Evolutionary conservation across 345 rosid species (phyloP).

Genomic region (Passiflora organensis): DNA sequence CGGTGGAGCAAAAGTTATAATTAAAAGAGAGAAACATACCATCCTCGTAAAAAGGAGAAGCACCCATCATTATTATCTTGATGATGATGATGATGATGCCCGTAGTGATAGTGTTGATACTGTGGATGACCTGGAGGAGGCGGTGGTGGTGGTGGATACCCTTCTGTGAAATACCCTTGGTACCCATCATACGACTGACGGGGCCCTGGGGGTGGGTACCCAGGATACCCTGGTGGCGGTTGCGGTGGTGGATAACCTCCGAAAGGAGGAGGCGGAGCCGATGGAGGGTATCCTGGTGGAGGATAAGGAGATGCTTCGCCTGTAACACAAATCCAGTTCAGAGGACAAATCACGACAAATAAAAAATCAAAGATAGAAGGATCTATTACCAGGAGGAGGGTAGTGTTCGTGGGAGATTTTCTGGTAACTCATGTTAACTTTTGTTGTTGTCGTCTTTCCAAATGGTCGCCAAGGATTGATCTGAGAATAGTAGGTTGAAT

Average conservation of each 20-base stretch:
- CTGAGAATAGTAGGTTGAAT: too few species aligned
- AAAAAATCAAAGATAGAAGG: background rate
- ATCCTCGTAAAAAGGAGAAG: conserved; percentile 59
- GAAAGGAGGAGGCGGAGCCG: conserved; percentile 44
- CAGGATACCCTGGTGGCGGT: conserved; percentile 35
- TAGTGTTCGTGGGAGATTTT: background rate
- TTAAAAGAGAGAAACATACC: conserved; percentile 60
- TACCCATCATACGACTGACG: too few species aligned
- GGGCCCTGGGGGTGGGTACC: conserved; percentile 42
- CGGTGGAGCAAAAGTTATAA: too few species aligned
- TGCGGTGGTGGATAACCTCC: conserved; percentile 54
- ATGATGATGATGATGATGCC: conserved; percentile 49
- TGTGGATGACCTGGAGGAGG: conserved; percentile 48
- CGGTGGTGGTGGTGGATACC: conserved; percentile 46
- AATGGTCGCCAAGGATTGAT: too few species aligned
- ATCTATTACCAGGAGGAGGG: background rate
- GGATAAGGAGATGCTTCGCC: conserved; percentile 25
- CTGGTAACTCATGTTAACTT: background rate
- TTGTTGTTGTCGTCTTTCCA: too few species aligned
- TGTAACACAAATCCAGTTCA: conserved; percentile 7
- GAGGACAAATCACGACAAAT: too few species aligned
- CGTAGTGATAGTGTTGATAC: conserved; percentile 37
- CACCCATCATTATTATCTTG: conserved; percentile 54
- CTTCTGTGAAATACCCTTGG: conserved; percentile 71
- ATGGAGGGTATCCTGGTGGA: conserved; percentile 16